Evolutionary conservation across 2,329 filamentous ascomycete genomes (phyloP), one percentile per base, ranked within the genome.

Genomic region (Fusarium napiforme): DNA sequence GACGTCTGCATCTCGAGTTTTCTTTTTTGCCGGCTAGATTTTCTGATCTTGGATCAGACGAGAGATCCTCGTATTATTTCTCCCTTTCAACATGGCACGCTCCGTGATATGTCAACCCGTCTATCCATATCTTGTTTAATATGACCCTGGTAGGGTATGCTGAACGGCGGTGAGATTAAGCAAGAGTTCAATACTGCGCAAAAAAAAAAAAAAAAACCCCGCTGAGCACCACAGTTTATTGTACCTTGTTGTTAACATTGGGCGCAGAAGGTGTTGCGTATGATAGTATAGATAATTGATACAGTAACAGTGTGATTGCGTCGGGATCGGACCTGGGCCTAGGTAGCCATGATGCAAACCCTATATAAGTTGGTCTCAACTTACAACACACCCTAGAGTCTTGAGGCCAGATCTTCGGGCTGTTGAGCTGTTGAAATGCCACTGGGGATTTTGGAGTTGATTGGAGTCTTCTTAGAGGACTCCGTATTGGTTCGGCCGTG

Each of bases 101-200:
- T 58, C 32, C 18, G 32, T 47, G 32, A 26, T 50, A 26, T 50
- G 23, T 19, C 11, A 65, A 46, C 53, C 42, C 23, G 28, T 39
- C 55, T 39, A 37, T 43, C 49, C 23, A 46, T 26, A 40, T 59
- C 21, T 26, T 39, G 53, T n/a, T 50, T 15, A 28, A 34, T 47
- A 45, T 60, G 50, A n/a, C 56, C 59, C 42, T 73, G 47, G 15
- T n/a, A 19, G 56, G 18, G 68, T n/a, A 47, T 46, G 16, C 30
- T 50, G 45, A 37, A 60, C 61, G 56, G 67, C 63, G 71, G 71
- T 69, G 67, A 72, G 47, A 21, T 50, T 2, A 40, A 36, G 49
- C 32, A 28, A 32, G 36, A 52, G 36, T 47, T 26, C 9, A 53
- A 64, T 64, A n/a, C 7, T 47, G 71, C 55, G 58, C 50, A 67